phyloP scores from a whole-genome alignment of 345 rosid genomes.

The Linum tenue region DNA sequence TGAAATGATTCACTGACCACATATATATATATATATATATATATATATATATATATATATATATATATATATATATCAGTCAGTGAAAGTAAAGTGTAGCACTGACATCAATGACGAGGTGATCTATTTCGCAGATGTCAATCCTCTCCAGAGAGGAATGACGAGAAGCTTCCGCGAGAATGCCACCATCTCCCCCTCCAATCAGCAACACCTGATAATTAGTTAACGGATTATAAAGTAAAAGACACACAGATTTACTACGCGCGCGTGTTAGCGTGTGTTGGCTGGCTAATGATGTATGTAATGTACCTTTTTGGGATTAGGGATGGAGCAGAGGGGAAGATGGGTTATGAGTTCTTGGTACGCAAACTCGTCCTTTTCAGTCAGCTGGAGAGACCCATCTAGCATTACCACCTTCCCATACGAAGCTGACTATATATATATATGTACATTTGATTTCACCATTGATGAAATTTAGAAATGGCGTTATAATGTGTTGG shows the following conservation, averaged over 20 bases:
- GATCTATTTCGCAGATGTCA: conserved; percentile 67
- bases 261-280: too few relatives aligned
- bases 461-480: neutral
- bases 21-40: neutral
- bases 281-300: neutral
- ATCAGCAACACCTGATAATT: conserved; percentile 50
- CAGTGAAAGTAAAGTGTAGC: neutral
- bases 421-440: conserved; percentile 40
- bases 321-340: conserved; percentile 68
- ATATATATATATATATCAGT: too few relatives aligned
- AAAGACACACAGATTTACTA: too few relatives aligned
- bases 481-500: neutral
- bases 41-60: too few relatives aligned
- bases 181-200: conserved; percentile 87
- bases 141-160: conserved; percentile 53
- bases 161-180: conserved; percentile 59
- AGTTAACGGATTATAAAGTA: neutral
- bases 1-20: too few relatives aligned
- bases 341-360: conserved; percentile 83
- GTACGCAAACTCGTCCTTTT: conserved; percentile 65
- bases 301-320: conserved; percentile 57
- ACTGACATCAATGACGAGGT: conserved; percentile 62
- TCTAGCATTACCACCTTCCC: conserved; percentile 69
- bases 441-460: neutral
- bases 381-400: conserved; percentile 72